Evolutionary conservation across 306 rosid genomes (phyloP).

Genomic region (Phaseolus lunatus): DNA sequence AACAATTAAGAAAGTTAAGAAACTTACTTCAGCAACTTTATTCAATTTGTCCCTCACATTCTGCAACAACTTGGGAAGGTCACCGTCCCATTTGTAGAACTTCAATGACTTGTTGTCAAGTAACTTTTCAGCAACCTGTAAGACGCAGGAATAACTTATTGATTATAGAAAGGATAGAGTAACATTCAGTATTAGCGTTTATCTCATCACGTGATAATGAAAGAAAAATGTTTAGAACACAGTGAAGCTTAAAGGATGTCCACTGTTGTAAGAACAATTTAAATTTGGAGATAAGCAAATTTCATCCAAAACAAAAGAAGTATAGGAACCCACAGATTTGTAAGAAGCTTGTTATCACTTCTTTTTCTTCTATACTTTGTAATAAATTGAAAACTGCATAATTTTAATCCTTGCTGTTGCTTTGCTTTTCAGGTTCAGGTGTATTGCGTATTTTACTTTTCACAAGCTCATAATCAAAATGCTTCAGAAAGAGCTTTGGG

Average conservation of each 20-base stretch:
- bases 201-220: conserved; percentile 13
- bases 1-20: conserved; percentile 18
- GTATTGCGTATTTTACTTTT: neutral
- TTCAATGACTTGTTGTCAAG: conserved; percentile 77
- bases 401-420: conserved; percentile 5
- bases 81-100: conserved; percentile 96
- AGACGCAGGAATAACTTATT: neutral
- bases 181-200: conserved; percentile 18
- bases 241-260: conserved; percentile 15
- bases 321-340: neutral
- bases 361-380: neutral
- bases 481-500: conserved; percentile 8
- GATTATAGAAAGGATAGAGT: conserved; percentile 19
- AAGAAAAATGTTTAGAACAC: neutral
- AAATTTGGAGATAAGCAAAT: neutral
- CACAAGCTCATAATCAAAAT: conserved; percentile 29
- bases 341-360: neutral
- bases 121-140: conserved; percentile 60
- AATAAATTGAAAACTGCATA: neutral
- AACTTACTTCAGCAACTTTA: conserved; percentile 82
- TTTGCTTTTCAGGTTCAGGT: neutral
- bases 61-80: conserved; percentile 81
- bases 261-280: neutral
- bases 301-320: neutral
- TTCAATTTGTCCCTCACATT: conserved; percentile 89